These are phyloP conservation scores for Graphium sp. DNA, from an alignment of 2,329 filamentous ascomycete genomes.

Conservation along the genomic window DNA sequence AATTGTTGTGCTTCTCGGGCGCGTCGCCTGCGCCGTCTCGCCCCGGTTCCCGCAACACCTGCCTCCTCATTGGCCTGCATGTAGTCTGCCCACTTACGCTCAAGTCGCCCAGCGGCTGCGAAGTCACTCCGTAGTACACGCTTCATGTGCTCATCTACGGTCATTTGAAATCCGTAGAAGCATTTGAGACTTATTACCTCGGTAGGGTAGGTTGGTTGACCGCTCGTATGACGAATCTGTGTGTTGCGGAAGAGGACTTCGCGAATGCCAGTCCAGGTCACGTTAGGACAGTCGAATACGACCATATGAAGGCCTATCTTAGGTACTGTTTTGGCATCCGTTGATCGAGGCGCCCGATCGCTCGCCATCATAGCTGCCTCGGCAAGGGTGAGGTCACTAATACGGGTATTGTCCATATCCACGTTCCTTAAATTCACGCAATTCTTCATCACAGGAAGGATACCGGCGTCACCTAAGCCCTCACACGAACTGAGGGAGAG, in stretches of 20 bases:
- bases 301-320: slow-evolving; percentile 55
- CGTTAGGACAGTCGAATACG: slow-evolving; percentile 79
- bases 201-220: slow-evolving; percentile 42
- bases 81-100: slow-evolving; percentile 83
- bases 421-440: slow-evolving; percentile 54
- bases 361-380: slow-evolving; percentile 74
- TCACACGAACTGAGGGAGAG: slow-evolving; percentile 86
- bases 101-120: slow-evolving; percentile 56
- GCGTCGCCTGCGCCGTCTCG: slow-evolving; percentile 54
- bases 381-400: slow-evolving; percentile 70
- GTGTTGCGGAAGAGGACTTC: slow-evolving; percentile 78
- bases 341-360: slow-evolving; percentile 34
- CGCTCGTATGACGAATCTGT: slow-evolving; percentile 41
- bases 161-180: slow-evolving; percentile 91
- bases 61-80: slow-evolving; percentile 88
- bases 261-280: slow-evolving; percentile 83
- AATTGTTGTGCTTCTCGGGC: slow-evolving; percentile 68
- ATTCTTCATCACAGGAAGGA: slow-evolving; percentile 65
- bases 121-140: slow-evolving; percentile 66
- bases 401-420: slow-evolving; percentile 85
- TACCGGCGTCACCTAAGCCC: slow-evolving; percentile 62
- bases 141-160: slow-evolving; percentile 84
- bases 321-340: slow-evolving; percentile 22
- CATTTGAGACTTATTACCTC: slow-evolving; percentile 80
- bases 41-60: slow-evolving; percentile 46